phyloP scores from a whole-genome alignment of 345 rosid species.

The Eucalyptus polybractea region DNA sequence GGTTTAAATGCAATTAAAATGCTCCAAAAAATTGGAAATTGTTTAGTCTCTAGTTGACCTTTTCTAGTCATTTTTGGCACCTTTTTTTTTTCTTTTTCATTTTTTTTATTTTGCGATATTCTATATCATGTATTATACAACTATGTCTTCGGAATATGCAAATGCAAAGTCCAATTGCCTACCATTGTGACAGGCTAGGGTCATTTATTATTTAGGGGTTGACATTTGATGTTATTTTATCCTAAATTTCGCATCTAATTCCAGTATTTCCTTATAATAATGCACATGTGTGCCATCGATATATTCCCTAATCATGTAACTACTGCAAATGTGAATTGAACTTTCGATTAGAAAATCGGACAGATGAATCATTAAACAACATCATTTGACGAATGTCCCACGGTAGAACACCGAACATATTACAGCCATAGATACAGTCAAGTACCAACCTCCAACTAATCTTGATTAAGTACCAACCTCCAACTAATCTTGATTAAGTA shows the following conservation, averaged over 20 bases:
- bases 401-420: background rate
- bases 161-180: background rate
- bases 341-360: background rate
- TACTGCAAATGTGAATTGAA: background rate
- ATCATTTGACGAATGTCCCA: background rate
- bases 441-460: background rate
- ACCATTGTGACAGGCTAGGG: background rate
- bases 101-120: background rate
- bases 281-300: background rate
- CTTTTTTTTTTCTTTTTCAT: background rate
- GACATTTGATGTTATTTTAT: background rate
- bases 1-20: background rate
- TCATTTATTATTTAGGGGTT: background rate
- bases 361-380: background rate
- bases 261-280: background rate
- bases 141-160: background rate
- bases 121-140: background rate
- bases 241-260: background rate
- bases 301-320: background rate
- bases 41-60: background rate
- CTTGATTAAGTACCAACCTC: background rate
- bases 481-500: background rate
- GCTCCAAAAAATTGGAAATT: background rate
- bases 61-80: background rate
- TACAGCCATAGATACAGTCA: background rate